Evolutionary conservation across 2,329 filamentous ascomycete genomes (phyloP), one percentile per base, ranked within the genome.

Genomic region (Fusarium burgessii): DNA sequence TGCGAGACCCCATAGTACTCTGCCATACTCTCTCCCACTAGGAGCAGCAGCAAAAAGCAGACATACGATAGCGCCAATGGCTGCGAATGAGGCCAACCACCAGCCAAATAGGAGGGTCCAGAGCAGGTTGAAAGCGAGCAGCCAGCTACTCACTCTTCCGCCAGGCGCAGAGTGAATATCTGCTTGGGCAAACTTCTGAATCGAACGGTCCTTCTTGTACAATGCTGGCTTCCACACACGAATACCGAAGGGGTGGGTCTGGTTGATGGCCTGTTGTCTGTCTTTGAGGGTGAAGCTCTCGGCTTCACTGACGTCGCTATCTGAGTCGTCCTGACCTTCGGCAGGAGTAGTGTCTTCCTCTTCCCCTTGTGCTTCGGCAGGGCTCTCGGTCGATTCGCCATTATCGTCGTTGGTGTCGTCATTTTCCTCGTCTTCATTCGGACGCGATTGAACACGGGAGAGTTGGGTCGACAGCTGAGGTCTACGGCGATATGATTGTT

Each of bases 261-360:
- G 92, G 82, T 99, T 99, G 85, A 99, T 99, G 72, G 96, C 96
- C 79, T 97, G 91, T 82, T 99, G 96, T 60, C 96, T 90, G 80
- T 99, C 96, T 80, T 97, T 97, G 75, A 99, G 88, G 0, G 96
- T 99, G 80, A 99, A 99, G 83, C 95, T 98, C 82, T 98, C 96
- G 2, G 96, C 93, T 75, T 98, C 96, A 80, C 95, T 98, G 55
- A 95, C 77, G 64, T 92, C 90, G 63, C 84, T 90, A 35, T 93
- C 91, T 23, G 92, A 92, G 13, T 92, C 90, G 14, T 84, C 81
- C 23, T 84, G 84, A 17, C 85, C 85, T 18, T 87, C 87, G 79
- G 70, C 29, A n/a, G 52, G 66, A 64, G 78, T 66, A 76, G 77
- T 43, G 75, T 79, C 78, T 12, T 77, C 75, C 20, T 80, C 76